Evolutionary conservation across 441 rosid species (phyloP).

Genomic region (Theobroma grandiflorum): DNA sequence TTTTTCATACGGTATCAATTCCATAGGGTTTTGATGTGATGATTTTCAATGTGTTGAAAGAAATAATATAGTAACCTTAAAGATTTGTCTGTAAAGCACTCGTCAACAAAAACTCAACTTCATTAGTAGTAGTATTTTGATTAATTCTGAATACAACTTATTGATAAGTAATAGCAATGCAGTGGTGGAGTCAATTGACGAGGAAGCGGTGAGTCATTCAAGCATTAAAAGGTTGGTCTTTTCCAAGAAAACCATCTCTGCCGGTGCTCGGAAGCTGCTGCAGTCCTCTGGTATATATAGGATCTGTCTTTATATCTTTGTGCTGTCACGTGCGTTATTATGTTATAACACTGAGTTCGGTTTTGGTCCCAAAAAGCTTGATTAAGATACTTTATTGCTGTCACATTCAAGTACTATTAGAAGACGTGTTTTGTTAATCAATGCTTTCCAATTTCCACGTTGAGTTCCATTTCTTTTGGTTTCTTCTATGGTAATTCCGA

Average conservation of each 20-base stretch:
- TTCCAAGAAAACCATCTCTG: conserved; percentile 33
- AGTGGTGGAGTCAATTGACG: conserved; percentile 22
- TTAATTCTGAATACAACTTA: no score
- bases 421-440: background rate
- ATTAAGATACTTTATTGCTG: background rate
- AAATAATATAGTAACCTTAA: no score
- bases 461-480: no score
- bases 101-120: no score
- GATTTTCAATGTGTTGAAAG: no score
- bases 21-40: no score
- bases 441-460: background rate
- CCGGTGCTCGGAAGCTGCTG: conserved; percentile 35
- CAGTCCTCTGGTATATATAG: conserved; percentile 43
- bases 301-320: background rate
- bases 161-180: background rate
- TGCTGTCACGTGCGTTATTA: background rate
- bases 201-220: conserved; percentile 15
- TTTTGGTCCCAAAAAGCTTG: background rate
- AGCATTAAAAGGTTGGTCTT: conserved; percentile 32
- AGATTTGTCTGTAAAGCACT: no score
- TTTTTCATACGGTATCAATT: no score
- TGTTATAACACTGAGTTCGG: background rate
- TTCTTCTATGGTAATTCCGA: background rate
- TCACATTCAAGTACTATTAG: background rate
- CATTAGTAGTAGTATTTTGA: no score